Percentiles rank a stretch among this genome's conserved stretches.
phyloP scores from a whole-genome alignment of 441 rosid genomes.

The Hypseocharis bilobata region DNA sequence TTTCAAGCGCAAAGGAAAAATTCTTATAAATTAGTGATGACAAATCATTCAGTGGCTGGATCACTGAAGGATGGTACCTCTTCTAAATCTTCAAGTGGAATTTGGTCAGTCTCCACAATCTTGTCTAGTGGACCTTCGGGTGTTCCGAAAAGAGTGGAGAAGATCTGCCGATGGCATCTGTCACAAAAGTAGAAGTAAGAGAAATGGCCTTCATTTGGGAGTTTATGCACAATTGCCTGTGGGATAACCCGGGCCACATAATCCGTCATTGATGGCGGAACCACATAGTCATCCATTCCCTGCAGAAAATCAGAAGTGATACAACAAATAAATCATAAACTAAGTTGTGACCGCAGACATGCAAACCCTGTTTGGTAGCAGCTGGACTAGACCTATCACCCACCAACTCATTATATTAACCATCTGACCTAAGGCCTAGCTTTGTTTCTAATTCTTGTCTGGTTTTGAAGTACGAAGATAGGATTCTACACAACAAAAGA shows the following conservation, averaged over 20 bases:
- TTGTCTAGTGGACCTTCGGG: conserved; percentile 53
- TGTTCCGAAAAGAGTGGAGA: conserved; percentile 59
- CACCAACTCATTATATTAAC: too few relatives aligned
- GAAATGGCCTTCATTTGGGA: conserved; percentile 74
- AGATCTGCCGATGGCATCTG: conserved; percentile 61
- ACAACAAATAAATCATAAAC: neutral
- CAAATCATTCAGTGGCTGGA: conserved; percentile 19
- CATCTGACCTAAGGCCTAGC: too few relatives aligned
- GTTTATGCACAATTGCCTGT: conserved; percentile 49
- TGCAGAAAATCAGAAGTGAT: conserved; percentile 17
- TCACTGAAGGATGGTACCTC: conserved; percentile 11
- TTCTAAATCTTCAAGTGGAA: conserved; percentile 7
- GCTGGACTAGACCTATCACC: too few relatives aligned
- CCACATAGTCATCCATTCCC: conserved; percentile 78
- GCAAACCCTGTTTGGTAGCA: too few relatives aligned
- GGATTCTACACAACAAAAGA: too few relatives aligned
- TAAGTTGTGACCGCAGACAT: too few relatives aligned
- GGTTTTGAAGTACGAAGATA: too few relatives aligned
- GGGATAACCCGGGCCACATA: conserved; percentile 64
- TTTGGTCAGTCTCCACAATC: conserved; percentile 22
- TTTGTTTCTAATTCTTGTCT: too few relatives aligned
- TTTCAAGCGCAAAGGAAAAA: conserved; percentile 2
- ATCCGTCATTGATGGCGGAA: conserved; percentile 59
- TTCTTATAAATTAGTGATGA: conserved; percentile 2
- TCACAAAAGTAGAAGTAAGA: conserved; percentile 68